Evolutionary conservation across 2,329 filamentous ascomycete species (phyloP).

Genomic region (Cytospora piceicola): DNA sequence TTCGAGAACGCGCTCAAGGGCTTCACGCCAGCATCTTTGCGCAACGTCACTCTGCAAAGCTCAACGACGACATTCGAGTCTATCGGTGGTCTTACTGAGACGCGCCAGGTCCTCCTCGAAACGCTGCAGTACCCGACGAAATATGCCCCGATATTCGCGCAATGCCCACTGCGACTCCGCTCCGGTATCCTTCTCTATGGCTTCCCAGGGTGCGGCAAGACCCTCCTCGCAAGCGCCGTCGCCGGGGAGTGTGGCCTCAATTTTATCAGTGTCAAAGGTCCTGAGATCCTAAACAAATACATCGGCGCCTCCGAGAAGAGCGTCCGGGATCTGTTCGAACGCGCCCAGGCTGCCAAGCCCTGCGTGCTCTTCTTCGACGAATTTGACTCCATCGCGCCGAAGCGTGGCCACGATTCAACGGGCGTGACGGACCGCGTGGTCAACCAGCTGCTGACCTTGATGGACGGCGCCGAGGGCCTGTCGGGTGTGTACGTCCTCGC

Average conservation of each 20-base stretch:
- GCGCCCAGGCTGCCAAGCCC: slow-evolving; percentile 85
- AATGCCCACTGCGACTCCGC: slow-evolving; percentile 91
- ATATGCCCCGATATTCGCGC: slow-evolving; percentile 95
- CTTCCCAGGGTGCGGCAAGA: slow-evolving; percentile 96
- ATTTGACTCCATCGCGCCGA: slow-evolving; percentile 96
- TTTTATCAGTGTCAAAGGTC: slow-evolving; percentile 97
- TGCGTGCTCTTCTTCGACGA: slow-evolving; percentile 99
- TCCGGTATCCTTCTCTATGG: slow-evolving; percentile 93
- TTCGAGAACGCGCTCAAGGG: slow-evolving; percentile 85
- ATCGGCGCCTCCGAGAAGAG: slow-evolving; percentile 97
- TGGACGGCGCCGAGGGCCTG: slow-evolving; percentile 96
- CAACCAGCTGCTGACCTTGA: slow-evolving; percentile 96
- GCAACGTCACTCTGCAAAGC: slow-evolving; percentile 91
- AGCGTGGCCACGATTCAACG: slow-evolving; percentile 93
- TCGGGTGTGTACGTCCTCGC: slow-evolving; percentile 96
- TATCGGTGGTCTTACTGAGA: slow-evolving; percentile 86
- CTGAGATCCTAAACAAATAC: slow-evolving; percentile 98
- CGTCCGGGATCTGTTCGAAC: slow-evolving; percentile 91
- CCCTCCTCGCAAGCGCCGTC: slow-evolving; percentile 92
- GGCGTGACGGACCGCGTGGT: slow-evolving; percentile 99
- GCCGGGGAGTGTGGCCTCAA: slow-evolving; percentile 97
- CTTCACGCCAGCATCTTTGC: slow-evolving; percentile 91
- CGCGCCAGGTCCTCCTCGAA: slow-evolving; percentile 88
- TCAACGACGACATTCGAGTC: slow-evolving; percentile 91
- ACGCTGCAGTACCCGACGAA: slow-evolving; percentile 97